Conservation (phyloP, 495 filamentous ascomycete genomes). For the Achaetomiella virescens region DNA sequence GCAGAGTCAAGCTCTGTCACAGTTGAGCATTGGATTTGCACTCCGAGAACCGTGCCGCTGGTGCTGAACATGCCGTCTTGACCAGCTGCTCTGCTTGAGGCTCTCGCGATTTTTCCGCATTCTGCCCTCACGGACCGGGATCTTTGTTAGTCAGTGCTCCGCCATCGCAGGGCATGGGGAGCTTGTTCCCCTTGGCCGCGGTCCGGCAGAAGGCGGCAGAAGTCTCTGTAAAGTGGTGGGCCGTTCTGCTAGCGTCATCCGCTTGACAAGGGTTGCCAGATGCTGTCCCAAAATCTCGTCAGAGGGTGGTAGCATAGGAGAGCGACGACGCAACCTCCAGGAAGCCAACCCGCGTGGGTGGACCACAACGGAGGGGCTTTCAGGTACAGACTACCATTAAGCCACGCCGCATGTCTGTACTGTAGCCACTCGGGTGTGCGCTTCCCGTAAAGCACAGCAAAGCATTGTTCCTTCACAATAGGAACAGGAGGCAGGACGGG, state of each 20-base stretch:
- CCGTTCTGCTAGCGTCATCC: conserved; percentile 18
- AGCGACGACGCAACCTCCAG: not conserved
- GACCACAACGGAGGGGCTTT: not conserved
- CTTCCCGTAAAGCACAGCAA: no score
- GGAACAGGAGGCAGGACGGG: not conserved
- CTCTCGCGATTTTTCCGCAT: not conserved
- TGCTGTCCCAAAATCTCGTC: not conserved
- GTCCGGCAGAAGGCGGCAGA: conserved; percentile 26
- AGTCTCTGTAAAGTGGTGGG: conserved; percentile 13
- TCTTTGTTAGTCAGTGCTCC: conserved; percentile 6
- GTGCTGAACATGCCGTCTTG: no score
- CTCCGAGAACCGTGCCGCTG: not conserved
- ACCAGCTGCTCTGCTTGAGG: conserved; percentile 1
- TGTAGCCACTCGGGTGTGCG: no score
- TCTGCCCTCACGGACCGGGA: not conserved
- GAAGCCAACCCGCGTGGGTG: not conserved
- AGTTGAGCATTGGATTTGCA: no score
- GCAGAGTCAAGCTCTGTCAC: no score
- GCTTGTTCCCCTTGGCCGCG: conserved; percentile 5
- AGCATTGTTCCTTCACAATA: no score
- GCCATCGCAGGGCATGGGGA: not conserved
- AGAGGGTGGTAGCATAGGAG: not conserved
- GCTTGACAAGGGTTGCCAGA: not conserved
- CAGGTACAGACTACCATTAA: not conserved
- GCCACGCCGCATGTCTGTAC: not conserved